Base-by-base conservation (phyloP, 352 stramenopile genomes). In the Phytophthora palmivora region DNA sequence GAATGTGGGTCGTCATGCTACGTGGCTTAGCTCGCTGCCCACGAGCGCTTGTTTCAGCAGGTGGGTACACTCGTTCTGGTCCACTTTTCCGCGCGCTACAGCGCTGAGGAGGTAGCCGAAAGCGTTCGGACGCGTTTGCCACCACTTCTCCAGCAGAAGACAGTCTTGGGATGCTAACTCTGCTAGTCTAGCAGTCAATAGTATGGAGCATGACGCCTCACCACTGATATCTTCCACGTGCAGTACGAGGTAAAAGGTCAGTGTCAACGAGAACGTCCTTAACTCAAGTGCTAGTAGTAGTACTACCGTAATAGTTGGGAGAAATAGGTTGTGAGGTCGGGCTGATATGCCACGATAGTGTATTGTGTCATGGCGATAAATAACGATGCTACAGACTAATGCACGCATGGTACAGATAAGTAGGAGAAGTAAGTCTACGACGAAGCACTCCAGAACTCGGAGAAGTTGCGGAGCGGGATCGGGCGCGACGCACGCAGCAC, bases 401-500 rank as follows among this genome's bases (percentile, higher is more conserved):
- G 47, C 37, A 66, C 48, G 42, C 55, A 59, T 22, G 54, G 45
- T 47, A 65, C 47, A 37, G 30, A 47, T 43, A 63, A 21, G 16
- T 6, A 37, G 42, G 19, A 30, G 19, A 6, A 19, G 19, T 56
- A 6, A 19, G 19, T 56, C 63, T 73, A 76, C 16, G 33, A 58
- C 34, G 34, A 57, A 24, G 70, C 79, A 66, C 83, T 86, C 84
- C 84, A 94, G 55, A 92, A 88, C 68, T 91, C 79, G 19, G 85
- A 92, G 47, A 88, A 90, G 74, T 94, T 94, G 49, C 79, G 70
- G 24, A 79, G 58, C 24, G 85, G 85, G 48, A 94, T 94, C 22
- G 81, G 68, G 1, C 85, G 81, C 42, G 79, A 90, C 4, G 85
- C 82, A 12, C 85, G 82, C 26, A 94, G 74, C 64, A 92, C 74